Percentiles rank a stretch among this genome's conserved stretches.
Evolutionary conservation across 176 grass and related monocot species (phyloP).

Genomic region (Oryza brachyantha): DNA sequence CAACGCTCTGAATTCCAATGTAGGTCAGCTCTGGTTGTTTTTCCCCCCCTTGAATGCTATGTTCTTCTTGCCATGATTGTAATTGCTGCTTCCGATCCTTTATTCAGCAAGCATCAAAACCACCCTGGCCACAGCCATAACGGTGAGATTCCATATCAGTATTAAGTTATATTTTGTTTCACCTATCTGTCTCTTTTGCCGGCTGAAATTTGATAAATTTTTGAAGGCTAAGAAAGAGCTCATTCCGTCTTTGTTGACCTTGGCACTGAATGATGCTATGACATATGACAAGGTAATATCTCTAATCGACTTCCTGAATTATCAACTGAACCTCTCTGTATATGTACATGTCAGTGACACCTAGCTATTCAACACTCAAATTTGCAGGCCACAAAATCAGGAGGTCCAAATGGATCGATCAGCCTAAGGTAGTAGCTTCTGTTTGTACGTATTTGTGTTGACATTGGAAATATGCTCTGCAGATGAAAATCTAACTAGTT

Average conservation of each 20-base stretch:
- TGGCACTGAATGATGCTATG: constrained; percentile 88
- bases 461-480: background rate
- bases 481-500: background rate
- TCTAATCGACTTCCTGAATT: background rate
- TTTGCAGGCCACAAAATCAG: constrained; percentile 84
- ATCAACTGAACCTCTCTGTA: background rate
- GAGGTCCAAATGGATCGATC: constrained; percentile 95
- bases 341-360: background rate
- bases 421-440: constrained; percentile 69
- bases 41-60: background rate
- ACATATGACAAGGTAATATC: constrained; percentile 90
- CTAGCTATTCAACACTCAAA: constrained; percentile 26
- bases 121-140: constrained; percentile 60
- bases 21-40: constrained; percentile 31
- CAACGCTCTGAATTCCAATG: constrained; percentile 96
- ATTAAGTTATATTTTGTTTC: background rate
- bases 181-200: background rate
- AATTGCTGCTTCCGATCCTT: background rate
- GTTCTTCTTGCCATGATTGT: background rate
- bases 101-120: constrained; percentile 68
- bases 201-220: constrained; percentile 13
- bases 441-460: background rate
- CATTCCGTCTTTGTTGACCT: constrained; percentile 61
- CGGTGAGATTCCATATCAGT: constrained; percentile 40
- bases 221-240: constrained; percentile 78